A percentile compares a stretch with the other conserved stretches of the same genome.
These are phyloP conservation scores for Podila minutissima DNA, from an alignment of 192 early-diverging fungal genomes.

Conservation along the genomic window DNA sequence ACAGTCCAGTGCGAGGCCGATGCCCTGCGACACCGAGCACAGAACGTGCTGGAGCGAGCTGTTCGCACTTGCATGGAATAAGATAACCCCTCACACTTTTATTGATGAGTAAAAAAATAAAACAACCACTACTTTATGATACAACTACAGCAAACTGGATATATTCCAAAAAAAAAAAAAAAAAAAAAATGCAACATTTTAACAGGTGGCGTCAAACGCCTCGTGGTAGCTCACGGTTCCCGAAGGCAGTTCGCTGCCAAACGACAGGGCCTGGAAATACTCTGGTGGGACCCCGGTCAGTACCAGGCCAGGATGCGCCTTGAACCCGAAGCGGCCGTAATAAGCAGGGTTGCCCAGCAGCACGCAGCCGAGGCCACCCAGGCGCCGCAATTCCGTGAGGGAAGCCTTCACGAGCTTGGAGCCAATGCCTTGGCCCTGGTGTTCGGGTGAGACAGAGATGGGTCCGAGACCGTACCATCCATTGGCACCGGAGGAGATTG, in stretches of 20 bases:
- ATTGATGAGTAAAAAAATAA: no score
- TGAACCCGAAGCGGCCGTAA: conserved; percentile 13
- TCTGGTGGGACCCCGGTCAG: conserved; percentile 4
- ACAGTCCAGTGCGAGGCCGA: conserved; percentile 36
- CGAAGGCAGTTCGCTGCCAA: conserved; percentile 3
- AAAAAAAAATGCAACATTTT: no score
- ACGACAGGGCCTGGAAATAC: conserved; percentile 9
- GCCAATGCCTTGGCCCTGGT: conserved; percentile 12
- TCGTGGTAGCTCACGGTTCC: conserved; percentile 2
- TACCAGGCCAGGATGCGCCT: neutral
- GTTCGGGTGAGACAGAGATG: conserved; percentile 12
- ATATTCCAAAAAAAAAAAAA: no score
- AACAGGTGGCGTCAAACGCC: conserved; percentile 1
- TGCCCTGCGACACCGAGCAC: conserved; percentile 32
- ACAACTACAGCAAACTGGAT: no score
- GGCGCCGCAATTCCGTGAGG: neutral
- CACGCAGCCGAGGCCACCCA: conserved; percentile 8
- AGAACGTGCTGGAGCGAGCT: conserved; percentile 47
- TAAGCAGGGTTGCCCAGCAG: conserved; percentile 1
- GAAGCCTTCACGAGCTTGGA: conserved; percentile 3
- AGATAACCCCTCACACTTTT: neutral
- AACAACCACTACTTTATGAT: no score
- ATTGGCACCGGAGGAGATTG: neutral
- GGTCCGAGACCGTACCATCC: conserved; percentile 12
- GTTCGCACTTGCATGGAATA: conserved; percentile 36